phyloP scores from a whole-genome alignment of 2,329 filamentous ascomycete species.

The Stagonosporopsis rhizophila region DNA sequence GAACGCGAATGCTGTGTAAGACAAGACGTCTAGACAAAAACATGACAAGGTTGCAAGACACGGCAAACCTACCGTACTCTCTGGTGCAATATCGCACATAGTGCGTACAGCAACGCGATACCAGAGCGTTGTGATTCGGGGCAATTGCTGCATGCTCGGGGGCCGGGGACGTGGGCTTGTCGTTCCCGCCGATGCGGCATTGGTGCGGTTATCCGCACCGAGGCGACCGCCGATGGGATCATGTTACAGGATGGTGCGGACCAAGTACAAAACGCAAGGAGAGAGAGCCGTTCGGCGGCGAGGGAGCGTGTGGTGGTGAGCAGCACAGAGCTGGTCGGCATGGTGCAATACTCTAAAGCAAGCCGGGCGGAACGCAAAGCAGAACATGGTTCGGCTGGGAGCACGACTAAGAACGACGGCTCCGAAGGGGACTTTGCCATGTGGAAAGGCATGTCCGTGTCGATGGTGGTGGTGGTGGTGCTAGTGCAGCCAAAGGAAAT shows the following conservation, averaged over 20 bases:
- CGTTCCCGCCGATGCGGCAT: not conserved
- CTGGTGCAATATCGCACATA: not conserved
- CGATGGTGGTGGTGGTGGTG: not conserved
- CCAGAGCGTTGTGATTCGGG: not conserved
- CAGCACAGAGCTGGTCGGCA: too few relatives aligned
- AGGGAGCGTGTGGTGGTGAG: too few relatives aligned
- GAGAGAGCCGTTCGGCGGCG: too few relatives aligned
- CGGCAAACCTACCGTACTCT: not conserved
- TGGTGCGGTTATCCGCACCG: not conserved
- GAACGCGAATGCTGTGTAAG: too few relatives aligned
- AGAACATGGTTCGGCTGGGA: not conserved
- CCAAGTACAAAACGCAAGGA: not conserved
- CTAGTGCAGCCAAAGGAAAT: not conserved
- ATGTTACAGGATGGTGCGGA: not conserved
- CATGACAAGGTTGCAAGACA: not conserved
- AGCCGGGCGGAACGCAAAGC: too few relatives aligned
- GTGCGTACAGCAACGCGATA: too few relatives aligned
- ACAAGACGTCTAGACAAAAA: too few relatives aligned
- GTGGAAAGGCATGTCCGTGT: slow-evolving; percentile 1
- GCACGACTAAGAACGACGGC: too few relatives aligned
- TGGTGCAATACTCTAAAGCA: too few relatives aligned
- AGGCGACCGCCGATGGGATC: not conserved
- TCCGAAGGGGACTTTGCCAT: slow-evolving; percentile 11
- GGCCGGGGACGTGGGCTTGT: not conserved
- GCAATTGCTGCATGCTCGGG: not conserved